These are phyloP conservation scores for Veloboletus limbatus DNA, from an alignment of 1,284 basidiomycete species.

Conservation along the genomic window DNA sequence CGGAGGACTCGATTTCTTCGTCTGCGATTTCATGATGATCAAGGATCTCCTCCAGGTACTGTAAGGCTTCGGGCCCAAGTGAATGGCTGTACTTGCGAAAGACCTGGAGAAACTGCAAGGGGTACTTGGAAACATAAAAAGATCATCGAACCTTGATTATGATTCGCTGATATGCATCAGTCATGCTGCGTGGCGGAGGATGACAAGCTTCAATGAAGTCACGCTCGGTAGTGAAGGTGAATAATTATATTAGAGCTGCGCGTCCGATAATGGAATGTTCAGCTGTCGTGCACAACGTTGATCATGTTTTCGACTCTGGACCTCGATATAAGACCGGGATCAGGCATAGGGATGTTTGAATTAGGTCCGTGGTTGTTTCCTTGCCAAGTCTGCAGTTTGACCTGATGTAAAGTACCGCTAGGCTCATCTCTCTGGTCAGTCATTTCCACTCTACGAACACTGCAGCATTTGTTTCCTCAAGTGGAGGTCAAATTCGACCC, in stretches of 20 bases:
- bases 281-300: conserved; percentile 3
- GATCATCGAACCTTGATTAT: conserved; percentile 58
- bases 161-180: conserved; percentile 48
- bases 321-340: conserved; percentile 76
- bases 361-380: conserved; percentile 48
- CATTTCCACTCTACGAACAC: conserved; percentile 63
- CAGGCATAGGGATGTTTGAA: conserved; percentile 74
- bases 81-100: conserved; percentile 84
- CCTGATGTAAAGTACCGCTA: conserved; percentile 31
- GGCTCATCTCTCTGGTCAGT: conserved; percentile 82
- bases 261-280: too few relatives aligned
- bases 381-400: background rate
- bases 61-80: conserved; percentile 70
- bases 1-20: conserved; percentile 72
- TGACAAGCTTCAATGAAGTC: background rate
- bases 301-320: conserved; percentile 66
- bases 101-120: conserved; percentile 43
- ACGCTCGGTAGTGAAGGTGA: too few relatives aligned
- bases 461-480: conserved; percentile 71
- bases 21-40: conserved; percentile 64
- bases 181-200: conserved; percentile 28
- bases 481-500: conserved; percentile 83
- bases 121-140: background rate
- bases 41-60: conserved; percentile 66
- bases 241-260: too few relatives aligned